Conservation (phyloP, 352 stramenopile genomes). For the Pythium chondricola region DNA sequence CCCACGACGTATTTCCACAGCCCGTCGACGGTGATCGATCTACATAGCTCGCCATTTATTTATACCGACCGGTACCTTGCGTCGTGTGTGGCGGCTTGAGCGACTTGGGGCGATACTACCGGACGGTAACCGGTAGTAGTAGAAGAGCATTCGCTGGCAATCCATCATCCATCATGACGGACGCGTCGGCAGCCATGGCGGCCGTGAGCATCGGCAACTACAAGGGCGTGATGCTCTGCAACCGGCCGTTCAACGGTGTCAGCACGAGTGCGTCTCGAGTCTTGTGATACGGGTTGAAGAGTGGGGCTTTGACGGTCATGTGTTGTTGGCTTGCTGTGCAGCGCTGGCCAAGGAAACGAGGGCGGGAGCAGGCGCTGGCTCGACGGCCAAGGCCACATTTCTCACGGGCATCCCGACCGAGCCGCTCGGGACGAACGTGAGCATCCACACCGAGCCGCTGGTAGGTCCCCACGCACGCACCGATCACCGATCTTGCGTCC, state of each 20-base stretch:
- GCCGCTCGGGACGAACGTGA: constrained; percentile 72
- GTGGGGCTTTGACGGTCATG: background rate
- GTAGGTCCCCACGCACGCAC: constrained; percentile 18
- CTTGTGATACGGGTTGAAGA: background rate
- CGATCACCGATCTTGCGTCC: background rate
- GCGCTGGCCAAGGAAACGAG: constrained; percentile 50
- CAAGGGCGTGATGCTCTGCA: constrained; percentile 95
- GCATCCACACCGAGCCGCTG: constrained; percentile 62
- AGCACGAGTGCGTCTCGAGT: constrained; percentile 42
- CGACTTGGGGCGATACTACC: no score
- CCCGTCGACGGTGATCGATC: no score
- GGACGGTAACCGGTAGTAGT: background rate
- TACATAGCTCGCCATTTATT: no score
- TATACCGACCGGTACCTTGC: no score
- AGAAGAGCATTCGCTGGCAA: background rate
- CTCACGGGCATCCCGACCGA: constrained; percentile 62
- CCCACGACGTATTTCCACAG: no score
- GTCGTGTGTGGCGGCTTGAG: no score
- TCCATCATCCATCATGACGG: no score
- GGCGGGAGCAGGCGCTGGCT: constrained; percentile 25
- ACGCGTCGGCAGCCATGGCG: no score
- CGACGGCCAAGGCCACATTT: constrained; percentile 66
- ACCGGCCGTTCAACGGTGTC: constrained; percentile 89
- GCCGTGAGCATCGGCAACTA: constrained; percentile 91
- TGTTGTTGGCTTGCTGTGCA: constrained; percentile 8